Base-by-base conservation (phyloP, 2,329 filamentous ascomycete genomes). In the Colletotrichum sansevieriae region DNA sequence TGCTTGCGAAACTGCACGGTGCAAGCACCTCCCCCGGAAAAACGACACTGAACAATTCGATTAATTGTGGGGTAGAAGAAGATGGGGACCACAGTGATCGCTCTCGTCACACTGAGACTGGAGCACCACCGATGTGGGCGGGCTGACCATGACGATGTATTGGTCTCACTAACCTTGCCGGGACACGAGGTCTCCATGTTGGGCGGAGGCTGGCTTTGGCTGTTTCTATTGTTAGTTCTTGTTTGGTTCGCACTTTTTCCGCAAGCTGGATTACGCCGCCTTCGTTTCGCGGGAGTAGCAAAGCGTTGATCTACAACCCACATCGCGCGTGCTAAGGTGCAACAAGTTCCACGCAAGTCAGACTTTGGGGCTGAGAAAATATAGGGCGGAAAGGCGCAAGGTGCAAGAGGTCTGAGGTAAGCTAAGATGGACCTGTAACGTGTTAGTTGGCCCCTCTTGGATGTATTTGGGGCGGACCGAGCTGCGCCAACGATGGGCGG, bases 61-160 rank as follows among this genome's bases (percentile, higher is more conserved):
- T 43, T 62, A 41, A 43, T 62, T 54, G 47, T 62, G 49, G 49
- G 49, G 49, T 18, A 10, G 18, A 52, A 15, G 25, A 39, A 39
- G 37, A 39, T 11, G 13, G 37, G 37, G 37, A 15, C 37, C 13
- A 39, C 37, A 39, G 13, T 12, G 52, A n/a, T 22, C 20, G n/a
- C 37, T 39, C 33, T 54, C 25, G 61, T 68, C 11, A 18, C 18
- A 68, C 43, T 54, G 39, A 39, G 33, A 58, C 63, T 65, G 65
- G 65, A 54, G 54, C 47, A 29, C 22, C 39, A 29, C 29, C 29
- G 29, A 29, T 29, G n/a, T n/a, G 12, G 29, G 57, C 43, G 20
- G 33, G 18, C 33, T 33, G 10, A n/a, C 25, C 39, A 51, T 61
- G 47, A 60, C 55, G 62, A 54, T 43, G 41, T 13, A 35, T 55